Conservation (phyloP, 2,329 filamentous ascomycete species). For the Escovopsis sp. region DNA sequence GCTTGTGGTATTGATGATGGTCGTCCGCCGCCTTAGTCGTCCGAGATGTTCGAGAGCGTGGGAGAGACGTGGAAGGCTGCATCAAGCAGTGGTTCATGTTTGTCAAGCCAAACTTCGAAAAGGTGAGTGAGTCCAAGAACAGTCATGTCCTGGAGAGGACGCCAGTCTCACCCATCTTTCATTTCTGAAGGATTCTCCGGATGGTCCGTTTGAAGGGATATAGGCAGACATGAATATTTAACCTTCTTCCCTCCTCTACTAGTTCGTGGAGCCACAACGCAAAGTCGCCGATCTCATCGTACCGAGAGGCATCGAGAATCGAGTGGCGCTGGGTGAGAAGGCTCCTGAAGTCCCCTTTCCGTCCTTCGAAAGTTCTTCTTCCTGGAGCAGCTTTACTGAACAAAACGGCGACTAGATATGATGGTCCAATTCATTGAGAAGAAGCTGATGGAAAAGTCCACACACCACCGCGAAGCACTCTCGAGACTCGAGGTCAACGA, state of each 20-base stretch:
- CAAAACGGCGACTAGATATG: conserved; percentile 47
- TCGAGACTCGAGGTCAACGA: conserved; percentile 58
- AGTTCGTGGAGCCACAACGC: conserved; percentile 81
- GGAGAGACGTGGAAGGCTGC: conserved; percentile 81
- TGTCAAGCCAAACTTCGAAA: conserved; percentile 93
- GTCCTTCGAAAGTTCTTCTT: neutral
- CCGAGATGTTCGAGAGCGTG: conserved; percentile 78
- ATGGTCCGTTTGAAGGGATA: neutral
- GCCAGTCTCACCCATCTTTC: too few relatives aligned
- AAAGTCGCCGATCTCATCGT: conserved; percentile 91
- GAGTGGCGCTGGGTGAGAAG: conserved; percentile 62
- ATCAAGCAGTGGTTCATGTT: conserved; percentile 97
- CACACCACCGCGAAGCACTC: conserved; percentile 65
- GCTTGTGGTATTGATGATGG: conserved; percentile 2
- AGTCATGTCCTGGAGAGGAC: too few relatives aligned
- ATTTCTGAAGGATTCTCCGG: neutral
- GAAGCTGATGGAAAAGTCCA: conserved; percentile 74
- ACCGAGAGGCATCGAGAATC: conserved; percentile 85
- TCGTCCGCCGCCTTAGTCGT: conserved; percentile 41
- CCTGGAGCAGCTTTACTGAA: neutral
- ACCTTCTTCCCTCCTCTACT: neutral
- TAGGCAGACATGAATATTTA: neutral
- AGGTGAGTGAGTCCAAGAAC: conserved; percentile 34
- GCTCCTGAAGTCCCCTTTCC: conserved; percentile 2
- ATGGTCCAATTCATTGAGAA: conserved; percentile 85